Percentiles rank a stretch among this genome's conserved stretches.
Conservation (phyloP, 2,329 filamentous ascomycete genomes). For the Fusarium sp. region DNA sequence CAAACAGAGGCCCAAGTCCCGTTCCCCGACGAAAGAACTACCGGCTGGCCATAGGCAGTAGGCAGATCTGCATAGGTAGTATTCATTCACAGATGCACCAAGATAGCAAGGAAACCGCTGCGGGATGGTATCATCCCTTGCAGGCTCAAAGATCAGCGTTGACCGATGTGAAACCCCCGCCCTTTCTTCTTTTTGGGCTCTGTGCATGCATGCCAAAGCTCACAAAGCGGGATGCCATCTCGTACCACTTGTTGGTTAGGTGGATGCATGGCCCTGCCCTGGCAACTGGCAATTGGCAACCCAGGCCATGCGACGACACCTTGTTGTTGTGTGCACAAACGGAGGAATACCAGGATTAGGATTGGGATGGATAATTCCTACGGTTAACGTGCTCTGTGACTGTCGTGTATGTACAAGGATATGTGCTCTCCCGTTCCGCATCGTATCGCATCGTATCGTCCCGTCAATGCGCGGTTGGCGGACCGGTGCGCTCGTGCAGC, state of each 20-base stretch:
- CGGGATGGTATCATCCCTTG: constrained; percentile 40
- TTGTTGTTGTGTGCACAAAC: constrained; percentile 18
- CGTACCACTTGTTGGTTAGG: constrained; percentile 42
- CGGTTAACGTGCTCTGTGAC: constrained; percentile 5
- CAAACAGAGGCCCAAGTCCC: neutral
- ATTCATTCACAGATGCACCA: constrained; percentile 13
- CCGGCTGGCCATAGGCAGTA: constrained; percentile 11
- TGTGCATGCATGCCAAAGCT: constrained; percentile 42
- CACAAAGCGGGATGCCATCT: constrained; percentile 39
- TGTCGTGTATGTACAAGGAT: neutral
- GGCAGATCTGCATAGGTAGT: constrained; percentile 11
- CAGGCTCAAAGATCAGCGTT: constrained; percentile 41
- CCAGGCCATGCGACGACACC: constrained; percentile 13
- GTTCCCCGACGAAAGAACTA: constrained; percentile 15
- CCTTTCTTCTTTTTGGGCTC: constrained; percentile 42
- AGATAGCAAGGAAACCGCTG: constrained; percentile 19
- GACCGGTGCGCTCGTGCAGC: constrained; percentile 55
- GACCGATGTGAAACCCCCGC: constrained; percentile 39
- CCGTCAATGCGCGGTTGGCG: constrained; percentile 38
- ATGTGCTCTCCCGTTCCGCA: constrained; percentile 7
- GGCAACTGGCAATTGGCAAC: neutral
- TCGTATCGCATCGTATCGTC: neutral
- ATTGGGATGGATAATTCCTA: constrained; percentile 2
- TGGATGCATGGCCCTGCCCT: constrained; percentile 38
- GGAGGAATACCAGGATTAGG: constrained; percentile 8